A percentile compares a stretch with the other conserved stretches of the same genome.
These are phyloP conservation scores for Trichoderma endophyticum DNA, from an alignment of 2,329 filamentous ascomycete species.

Conservation along the genomic window DNA sequence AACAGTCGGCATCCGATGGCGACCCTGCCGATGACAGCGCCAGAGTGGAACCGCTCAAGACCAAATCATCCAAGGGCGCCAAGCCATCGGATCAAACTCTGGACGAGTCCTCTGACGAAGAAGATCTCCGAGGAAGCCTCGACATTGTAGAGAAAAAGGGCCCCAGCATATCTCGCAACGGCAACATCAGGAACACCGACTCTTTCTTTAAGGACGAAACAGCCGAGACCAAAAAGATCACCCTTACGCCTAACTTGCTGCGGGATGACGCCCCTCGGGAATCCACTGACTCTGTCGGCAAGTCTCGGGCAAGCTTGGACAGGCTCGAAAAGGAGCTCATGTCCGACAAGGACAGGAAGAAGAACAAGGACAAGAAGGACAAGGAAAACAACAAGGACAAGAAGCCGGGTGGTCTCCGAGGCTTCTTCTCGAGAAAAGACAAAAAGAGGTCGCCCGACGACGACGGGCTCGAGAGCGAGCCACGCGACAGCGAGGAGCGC, in stretches of 20 bases:
- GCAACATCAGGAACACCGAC: constrained; percentile 85
- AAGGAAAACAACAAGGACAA: constrained; percentile 72
- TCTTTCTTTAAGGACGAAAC: constrained; percentile 97
- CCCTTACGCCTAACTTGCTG: constrained; percentile 86
- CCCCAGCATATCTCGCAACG: constrained; percentile 70
- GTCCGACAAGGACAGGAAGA: constrained; percentile 71
- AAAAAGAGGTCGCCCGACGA: constrained; percentile 56
- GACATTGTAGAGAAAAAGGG: constrained; percentile 60
- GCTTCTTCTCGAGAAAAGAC: constrained; percentile 61
- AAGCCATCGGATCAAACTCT: constrained; percentile 39
- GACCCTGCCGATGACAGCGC: constrained; percentile 48
- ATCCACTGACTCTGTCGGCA: constrained; percentile 43
- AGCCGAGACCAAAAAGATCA: constrained; percentile 95
- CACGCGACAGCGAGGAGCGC: constrained; percentile 44
- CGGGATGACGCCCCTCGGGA: constrained; percentile 71
- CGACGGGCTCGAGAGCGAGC: constrained; percentile 60
- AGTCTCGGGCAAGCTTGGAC: constrained; percentile 67
- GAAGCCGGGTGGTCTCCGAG: constrained; percentile 55
- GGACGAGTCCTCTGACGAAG: constrained; percentile 36
- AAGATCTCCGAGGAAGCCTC: constrained; percentile 53
- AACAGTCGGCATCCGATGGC: constrained; percentile 32
- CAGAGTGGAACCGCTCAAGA: constrained; percentile 55
- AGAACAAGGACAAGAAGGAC: constrained; percentile 65
- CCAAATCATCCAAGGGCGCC: constrained; percentile 42
- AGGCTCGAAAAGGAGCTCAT: constrained; percentile 55